Conservation (phyloP, 805 yeast species). For the Yarrowia sp. region DNA sequence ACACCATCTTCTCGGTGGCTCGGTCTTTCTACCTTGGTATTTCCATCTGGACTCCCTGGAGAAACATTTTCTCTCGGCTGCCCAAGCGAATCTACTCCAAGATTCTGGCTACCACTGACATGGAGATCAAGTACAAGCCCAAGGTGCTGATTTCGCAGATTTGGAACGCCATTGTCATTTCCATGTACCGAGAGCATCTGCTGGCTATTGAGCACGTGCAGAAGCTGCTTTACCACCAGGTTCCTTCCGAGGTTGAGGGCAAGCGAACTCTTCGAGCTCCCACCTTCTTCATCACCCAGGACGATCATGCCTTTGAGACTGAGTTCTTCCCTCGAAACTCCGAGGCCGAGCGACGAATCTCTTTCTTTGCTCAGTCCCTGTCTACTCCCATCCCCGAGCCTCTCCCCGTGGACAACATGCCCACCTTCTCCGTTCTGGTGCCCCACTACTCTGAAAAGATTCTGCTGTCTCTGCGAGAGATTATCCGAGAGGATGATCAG, state of each 20-base stretch:
- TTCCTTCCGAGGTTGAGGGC: conserved; percentile 97
- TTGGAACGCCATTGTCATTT: conserved; percentile 98
- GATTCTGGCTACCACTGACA: conserved; percentile 96
- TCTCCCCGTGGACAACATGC: conserved; percentile 99
- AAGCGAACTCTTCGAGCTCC: conserved; percentile 99
- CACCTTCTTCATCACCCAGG: conserved; percentile 97
- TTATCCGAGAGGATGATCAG: conserved; percentile 96
- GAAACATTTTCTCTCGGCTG: conserved; percentile 95
- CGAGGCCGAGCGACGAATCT: conserved; percentile 99
- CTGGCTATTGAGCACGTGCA: conserved; percentile 98
- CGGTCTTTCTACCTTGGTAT: conserved; percentile 99
- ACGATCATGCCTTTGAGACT: conserved; percentile 90
- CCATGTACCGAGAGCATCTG: conserved; percentile 99
- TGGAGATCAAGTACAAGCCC: conserved; percentile 99
- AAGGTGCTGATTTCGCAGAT: conserved; percentile 97
- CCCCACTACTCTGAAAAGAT: conserved; percentile 98
- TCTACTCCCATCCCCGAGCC: conserved; percentile 99
- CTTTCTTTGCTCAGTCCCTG: conserved; percentile 98
- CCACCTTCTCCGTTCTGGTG: conserved; percentile 94
- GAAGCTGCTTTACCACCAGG: conserved; percentile 96
- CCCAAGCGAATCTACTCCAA: conserved; percentile 99
- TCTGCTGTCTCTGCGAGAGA: conserved; percentile 88
- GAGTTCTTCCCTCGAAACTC: conserved; percentile 97
- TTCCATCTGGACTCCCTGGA: conserved; percentile 99
- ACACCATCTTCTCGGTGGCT: conserved; percentile 95